Evolutionary conservation across 345 rosid species (phyloP), one percentile per base, ranked within the genome.

Genomic region (Schrenkiella parvula): DNA sequence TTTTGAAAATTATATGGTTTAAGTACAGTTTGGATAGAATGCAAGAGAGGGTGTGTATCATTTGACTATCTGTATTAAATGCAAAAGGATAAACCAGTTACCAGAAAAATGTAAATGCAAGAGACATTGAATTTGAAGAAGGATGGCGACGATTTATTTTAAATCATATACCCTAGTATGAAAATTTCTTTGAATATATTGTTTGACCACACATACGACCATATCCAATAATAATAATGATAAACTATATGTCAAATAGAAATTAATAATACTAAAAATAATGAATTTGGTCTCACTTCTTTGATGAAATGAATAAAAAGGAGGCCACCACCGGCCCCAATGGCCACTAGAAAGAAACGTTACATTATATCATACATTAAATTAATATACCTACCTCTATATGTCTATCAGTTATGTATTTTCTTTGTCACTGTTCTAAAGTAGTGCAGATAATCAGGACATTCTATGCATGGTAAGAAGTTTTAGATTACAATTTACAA

Each of bases 251-350:
- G 66, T 56, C 51, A 64, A 73, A 54, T 44, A 55, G 47, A 39
- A 15, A 29, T 41, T 22, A 25, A 25, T 21, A 54, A 17, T 55
- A 54, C 26, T 53, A 7, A 21, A 23, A 64, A 28, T 32, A 54
- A 22, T 34, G 31, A 55, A 64, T 32, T 46, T 17, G 59, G 60
- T 46, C 34, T 73, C 26, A 10, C 60, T 56, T 65, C 51, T 65
- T 47, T 46, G 19, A 64, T 44, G 71, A 73, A 64, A 50, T 64
- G 58, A 64, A 53, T 37, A 19, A 34, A 55, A 64, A 18, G 41
- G 58, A 57, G 66, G 41, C 23, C 72, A 73, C 72, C 72, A 64
- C 71, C 65, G 77, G 39, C 58, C 32, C 64, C 41, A 44, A 54
- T 54, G 23, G 65, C 65, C 77, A 73, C 65, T 72, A 12, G 39